Evolutionary conservation across 2,329 filamentous ascomycete species (phyloP).

Genomic region (Epichloe brachyelytri): DNA sequence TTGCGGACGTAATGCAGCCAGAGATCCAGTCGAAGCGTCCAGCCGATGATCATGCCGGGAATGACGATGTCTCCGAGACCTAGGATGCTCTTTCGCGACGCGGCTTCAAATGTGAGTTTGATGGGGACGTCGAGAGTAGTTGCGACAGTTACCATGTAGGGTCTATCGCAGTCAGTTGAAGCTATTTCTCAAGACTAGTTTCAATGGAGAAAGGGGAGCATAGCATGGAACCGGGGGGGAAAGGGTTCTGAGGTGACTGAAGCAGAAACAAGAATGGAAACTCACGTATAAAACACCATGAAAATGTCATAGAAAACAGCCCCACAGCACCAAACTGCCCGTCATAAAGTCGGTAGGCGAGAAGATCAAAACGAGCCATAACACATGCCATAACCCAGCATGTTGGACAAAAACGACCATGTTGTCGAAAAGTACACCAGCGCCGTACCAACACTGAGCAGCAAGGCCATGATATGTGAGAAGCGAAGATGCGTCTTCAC

Average conservation of each 20-base stretch:
- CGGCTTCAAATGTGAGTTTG: slow-evolving; percentile 65
- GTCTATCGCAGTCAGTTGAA: slow-evolving; percentile 28
- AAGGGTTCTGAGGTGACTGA: background rate
- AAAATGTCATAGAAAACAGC: slow-evolving; percentile 93
- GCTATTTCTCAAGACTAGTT: no score
- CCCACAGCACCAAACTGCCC: slow-evolving; percentile 61
- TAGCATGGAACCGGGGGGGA: no score
- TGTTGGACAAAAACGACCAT: slow-evolving; percentile 55
- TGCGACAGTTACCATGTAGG: slow-evolving; percentile 78
- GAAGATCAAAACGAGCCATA: slow-evolving; percentile 74
- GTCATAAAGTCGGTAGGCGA: slow-evolving; percentile 82
- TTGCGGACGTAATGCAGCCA: slow-evolving; percentile 69
- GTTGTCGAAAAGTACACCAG: slow-evolving; percentile 55
- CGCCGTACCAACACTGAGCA: slow-evolving; percentile 40
- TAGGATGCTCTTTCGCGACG: slow-evolving; percentile 65
- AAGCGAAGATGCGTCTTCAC: slow-evolving; percentile 40
- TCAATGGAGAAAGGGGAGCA: no score
- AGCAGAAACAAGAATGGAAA: slow-evolving; percentile 8
- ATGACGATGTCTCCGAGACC: slow-evolving; percentile 91
- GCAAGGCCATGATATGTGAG: slow-evolving; percentile 41
- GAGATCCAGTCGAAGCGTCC: slow-evolving; percentile 84
- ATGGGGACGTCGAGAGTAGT: slow-evolving; percentile 84
- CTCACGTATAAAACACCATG: slow-evolving; percentile 74
- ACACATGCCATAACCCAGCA: slow-evolving; percentile 77
- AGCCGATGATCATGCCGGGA: slow-evolving; percentile 77